Base-by-base conservation (phyloP, 176 grass and related monocot genomes). In the Tuctoria greenei region DNA sequence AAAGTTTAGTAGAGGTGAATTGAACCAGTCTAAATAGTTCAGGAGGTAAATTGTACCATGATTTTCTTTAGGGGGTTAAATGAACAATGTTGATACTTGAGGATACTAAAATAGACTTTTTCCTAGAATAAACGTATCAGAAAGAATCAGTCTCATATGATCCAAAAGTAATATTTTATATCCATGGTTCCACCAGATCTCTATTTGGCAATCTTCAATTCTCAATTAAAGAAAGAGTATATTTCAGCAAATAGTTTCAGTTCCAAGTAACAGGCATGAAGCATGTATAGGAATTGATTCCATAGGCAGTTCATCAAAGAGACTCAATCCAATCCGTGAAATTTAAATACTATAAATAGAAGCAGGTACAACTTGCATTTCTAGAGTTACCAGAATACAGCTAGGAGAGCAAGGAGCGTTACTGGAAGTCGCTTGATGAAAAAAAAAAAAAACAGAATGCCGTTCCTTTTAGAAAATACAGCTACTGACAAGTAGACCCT, bases 361-460 rank as follows among this genome's bases (percentile, higher is more conserved):
- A 67, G 36, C 4, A 28, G 50, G 58, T 74, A 9, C 34, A 13
- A 69, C 9, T 69, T 70, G 20, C 39, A 70, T 50, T 61, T 35
- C 43, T 24, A 69, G 38, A 21, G 69, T 21, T 28, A 34, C 36
- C 80, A 50, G 36, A 76, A 56, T 70, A 68, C 15, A 42, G 1
- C 21, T 54, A 69, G 69, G 27, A 46, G 25, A 17, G 21, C 61
- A 78, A 52, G 35, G n/a, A 51, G 17, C 3, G 9, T 68, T 84
- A 70, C 26, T 56, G 37, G 13, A 74, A 83, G 54, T 64, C n/a
- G 34, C 40, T 36, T 40, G 37, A 54, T 1, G 36, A 60, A 40
- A 49, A 65, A 72, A 49, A 11, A 46, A 39, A 68, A 27, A 65
- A 15, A 12, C 3, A 18, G 13, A 34, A 74, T 64, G 56, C 17